Conservation (phyloP, 1,284 basidiomycete species). For the Cutaneotrichosporon sp. region DNA sequence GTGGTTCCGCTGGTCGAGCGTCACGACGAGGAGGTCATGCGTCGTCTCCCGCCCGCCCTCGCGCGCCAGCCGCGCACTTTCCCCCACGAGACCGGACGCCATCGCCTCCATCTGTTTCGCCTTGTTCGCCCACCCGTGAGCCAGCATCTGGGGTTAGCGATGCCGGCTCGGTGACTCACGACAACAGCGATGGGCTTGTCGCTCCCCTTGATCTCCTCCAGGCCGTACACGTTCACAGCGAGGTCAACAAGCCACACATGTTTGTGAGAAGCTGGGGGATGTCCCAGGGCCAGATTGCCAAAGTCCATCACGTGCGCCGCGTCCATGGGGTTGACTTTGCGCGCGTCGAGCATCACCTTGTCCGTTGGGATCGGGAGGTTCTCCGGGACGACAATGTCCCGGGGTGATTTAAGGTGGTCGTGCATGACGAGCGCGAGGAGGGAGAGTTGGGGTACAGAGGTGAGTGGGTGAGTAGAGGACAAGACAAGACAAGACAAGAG, state of each 20-base stretch:
- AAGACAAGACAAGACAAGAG: too few species aligned
- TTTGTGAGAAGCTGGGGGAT: slow-evolving; percentile 8
- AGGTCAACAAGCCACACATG: slow-evolving; percentile 29
- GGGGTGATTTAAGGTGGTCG: neutral
- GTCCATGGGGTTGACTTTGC: slow-evolving; percentile 5
- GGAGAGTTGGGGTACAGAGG: too few species aligned
- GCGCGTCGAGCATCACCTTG: slow-evolving; percentile 2
- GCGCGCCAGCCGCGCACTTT: slow-evolving; percentile 10
- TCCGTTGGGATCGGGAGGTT: slow-evolving; percentile 4
- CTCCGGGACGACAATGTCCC: neutral
- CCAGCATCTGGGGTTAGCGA: slow-evolving; percentile 27
- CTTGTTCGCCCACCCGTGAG: slow-evolving; percentile 37
- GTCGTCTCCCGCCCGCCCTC: slow-evolving; percentile 14
- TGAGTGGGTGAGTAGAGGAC: too few species aligned
- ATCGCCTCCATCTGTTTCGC: slow-evolving; percentile 33
- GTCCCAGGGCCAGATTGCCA: slow-evolving; percentile 23
- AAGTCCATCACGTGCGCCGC: slow-evolving; percentile 25
- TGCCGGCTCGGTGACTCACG: slow-evolving; percentile 19
- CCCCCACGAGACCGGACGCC: slow-evolving; percentile 34
- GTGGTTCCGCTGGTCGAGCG: slow-evolving; percentile 64
- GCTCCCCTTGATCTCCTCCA: slow-evolving; percentile 34
- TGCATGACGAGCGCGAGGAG: neutral
- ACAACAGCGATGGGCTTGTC: slow-evolving; percentile 26
- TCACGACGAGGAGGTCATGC: slow-evolving; percentile 42
- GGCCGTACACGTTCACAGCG: slow-evolving; percentile 32